Evolutionary conservation across 306 rosid genomes (phyloP), one percentile per base, ranked within the genome.

Genomic region (Acacia melanoxylon): DNA sequence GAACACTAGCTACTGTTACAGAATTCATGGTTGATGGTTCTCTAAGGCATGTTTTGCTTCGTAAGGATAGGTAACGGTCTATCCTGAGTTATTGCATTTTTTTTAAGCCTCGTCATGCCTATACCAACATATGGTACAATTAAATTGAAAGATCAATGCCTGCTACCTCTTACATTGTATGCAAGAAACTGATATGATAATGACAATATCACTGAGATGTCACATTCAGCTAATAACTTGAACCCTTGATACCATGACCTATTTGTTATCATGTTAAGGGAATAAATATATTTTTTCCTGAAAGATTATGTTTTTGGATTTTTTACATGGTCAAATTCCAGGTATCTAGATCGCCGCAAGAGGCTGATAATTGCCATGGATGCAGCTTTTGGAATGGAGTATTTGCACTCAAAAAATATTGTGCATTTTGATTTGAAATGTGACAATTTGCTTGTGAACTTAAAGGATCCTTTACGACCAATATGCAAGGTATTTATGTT

Each of bases 351-450:
- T 80, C 94, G 95, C 40, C 97, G 94, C 79, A 94, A 92, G 89
- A 87, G 92, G 86, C 84, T 94, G 37, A 92, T 94, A 79, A 92
- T 94, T 78, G 97, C 97, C 48, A 94, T 90, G 98, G 98, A 94
- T 87, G 94, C 98, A 74, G 98, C 98, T 74, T 92, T 94, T 82
- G 98, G 98, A 82, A 92, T 94, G 98, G 98, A 94, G 84, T 94
- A 94, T 85, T 90, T 94, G 74, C 98, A 94, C 86, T 83, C 97
- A 20, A 94, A 92, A 83, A 86, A 89, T 78, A 94, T 94, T 81
- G 98, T 94, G 73, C 98, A 92, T 85, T 94, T 94, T 86, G 98
- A 94, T 81, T 85, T 94, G 89, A 94, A 94, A 80, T 94, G 98
- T 85, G 98, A 94, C 88, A 94, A 94, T 87, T 86, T 94, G 83